These are phyloP conservation scores for Globisporangium paroecandrum DNA, from an alignment of 352 stramenopile species.

Conservation along the genomic window DNA sequence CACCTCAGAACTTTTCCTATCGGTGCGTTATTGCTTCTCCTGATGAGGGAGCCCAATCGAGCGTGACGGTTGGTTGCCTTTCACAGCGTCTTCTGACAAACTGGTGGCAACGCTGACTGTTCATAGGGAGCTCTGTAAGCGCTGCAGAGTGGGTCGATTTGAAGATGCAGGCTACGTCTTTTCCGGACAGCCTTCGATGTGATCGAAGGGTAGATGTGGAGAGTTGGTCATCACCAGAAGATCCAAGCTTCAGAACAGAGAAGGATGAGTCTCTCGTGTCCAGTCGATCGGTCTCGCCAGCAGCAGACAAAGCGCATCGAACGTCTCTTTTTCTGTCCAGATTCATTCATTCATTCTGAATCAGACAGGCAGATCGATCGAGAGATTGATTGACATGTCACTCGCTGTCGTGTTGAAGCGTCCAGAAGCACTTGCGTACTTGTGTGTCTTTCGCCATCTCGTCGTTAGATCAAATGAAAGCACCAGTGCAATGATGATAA, in stretches of 20 bases:
- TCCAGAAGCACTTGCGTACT: neutral
- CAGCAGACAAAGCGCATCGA: neutral
- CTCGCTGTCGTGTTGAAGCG: neutral
- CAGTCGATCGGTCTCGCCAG: neutral
- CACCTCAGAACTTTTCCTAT: conserved; percentile 65
- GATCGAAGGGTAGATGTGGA: neutral
- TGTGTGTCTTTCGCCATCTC: neutral
- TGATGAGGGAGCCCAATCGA: neutral
- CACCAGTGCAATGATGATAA: neutral
- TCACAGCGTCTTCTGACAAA: neutral
- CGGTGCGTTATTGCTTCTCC: conserved; percentile 21
- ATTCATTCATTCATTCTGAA: neutral
- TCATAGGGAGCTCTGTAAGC: conserved; percentile 54
- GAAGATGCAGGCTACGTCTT: conserved; percentile 63
- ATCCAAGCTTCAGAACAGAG: neutral
- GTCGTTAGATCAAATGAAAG: neutral
- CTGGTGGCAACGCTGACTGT: neutral
- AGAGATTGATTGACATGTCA: neutral
- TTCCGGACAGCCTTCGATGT: conserved; percentile 17
- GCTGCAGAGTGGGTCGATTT: conserved; percentile 51
- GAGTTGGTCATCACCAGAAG: conserved; percentile 1
- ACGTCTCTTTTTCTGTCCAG: neutral
- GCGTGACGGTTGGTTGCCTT: neutral
- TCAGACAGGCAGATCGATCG: neutral
- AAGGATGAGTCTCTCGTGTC: neutral